A percentile compares a stretch with the other conserved stretches of the same genome.
These are phyloP conservation scores for Wakefieldia striispora DNA, from an alignment of 768 basidiomycete genomes.

Conservation along the genomic window DNA sequence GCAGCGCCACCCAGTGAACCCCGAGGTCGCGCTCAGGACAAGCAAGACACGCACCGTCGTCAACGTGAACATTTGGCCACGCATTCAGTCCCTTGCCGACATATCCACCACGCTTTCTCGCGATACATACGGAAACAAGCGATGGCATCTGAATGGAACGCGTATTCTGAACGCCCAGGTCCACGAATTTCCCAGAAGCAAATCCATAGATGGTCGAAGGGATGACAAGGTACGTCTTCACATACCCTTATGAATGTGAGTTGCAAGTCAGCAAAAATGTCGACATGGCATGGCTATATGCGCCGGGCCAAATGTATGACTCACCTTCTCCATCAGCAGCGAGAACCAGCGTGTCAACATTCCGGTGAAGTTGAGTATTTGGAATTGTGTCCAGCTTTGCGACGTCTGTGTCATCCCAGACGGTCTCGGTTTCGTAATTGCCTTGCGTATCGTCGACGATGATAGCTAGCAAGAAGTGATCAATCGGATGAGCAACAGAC, in stretches of 20 bases:
- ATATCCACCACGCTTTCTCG: conserved; percentile 53
- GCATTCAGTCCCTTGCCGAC: conserved; percentile 58
- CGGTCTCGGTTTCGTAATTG: conserved; percentile 29
- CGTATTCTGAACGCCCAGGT: conserved; percentile 42
- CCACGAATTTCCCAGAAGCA: conserved; percentile 46
- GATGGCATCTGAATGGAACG: conserved; percentile 57
- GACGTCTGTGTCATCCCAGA: conserved; percentile 51
- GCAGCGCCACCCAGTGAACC: background rate
- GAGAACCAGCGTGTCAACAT: conserved; percentile 47
- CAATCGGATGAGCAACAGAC: background rate
- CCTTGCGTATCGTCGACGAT: conserved; percentile 48
- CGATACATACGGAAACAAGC: conserved; percentile 43
- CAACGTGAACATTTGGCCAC: conserved; percentile 60
- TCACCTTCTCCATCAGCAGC: conserved; percentile 49
- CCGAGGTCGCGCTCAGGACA: background rate
- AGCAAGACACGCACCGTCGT: conserved; percentile 34
- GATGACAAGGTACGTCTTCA: conserved; percentile 42
- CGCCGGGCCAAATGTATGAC: background rate
- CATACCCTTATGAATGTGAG: conserved; percentile 13
- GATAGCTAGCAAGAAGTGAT: conserved; percentile 30
- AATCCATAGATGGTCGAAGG: conserved; percentile 63
- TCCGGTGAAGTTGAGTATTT: conserved; percentile 45
- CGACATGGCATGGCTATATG: background rate
- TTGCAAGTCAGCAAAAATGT: no score
- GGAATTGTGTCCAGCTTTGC: conserved; percentile 46